A percentile compares a stretch with the other conserved stretches of the same genome.
These are phyloP conservation scores for Manihot esculenta DNA, from an alignment of 441 rosid genomes.

Conservation along the genomic window DNA sequence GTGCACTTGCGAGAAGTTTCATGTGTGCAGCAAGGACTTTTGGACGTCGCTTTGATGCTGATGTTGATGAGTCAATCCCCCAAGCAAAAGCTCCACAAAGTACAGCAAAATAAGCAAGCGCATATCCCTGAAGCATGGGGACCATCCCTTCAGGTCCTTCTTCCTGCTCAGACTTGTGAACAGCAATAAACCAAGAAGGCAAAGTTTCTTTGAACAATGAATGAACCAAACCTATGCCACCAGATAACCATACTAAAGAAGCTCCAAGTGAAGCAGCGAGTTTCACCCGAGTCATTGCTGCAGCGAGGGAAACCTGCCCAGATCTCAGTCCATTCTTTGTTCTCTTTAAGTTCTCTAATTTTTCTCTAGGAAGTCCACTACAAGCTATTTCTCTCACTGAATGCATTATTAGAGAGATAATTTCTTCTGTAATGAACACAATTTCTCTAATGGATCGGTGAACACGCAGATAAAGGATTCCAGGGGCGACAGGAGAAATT, in stretches of 20 bases:
- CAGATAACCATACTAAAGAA: constrained; percentile 83
- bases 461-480: constrained; percentile 78
- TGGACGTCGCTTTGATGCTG: constrained; percentile 74
- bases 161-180: constrained; percentile 54
- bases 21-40: constrained; percentile 71
- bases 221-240: constrained; percentile 73
- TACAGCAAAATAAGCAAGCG: constrained; percentile 83
- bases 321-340: constrained; percentile 65
- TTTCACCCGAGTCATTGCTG: constrained; percentile 73
- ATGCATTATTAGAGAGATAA: constrained; percentile 75
- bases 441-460: constrained; percentile 72
- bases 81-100: constrained; percentile 89
- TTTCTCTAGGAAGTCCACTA: constrained; percentile 52
- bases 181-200: constrained; percentile 92
- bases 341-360: constrained; percentile 58
- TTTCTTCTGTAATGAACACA: constrained; percentile 80
- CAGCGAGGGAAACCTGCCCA: constrained; percentile 77
- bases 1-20: constrained; percentile 77
- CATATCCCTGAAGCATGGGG: constrained; percentile 82
- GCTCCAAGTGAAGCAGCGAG: constrained; percentile 95
- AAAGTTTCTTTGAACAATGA: constrained; percentile 83
- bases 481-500: constrained; percentile 92
- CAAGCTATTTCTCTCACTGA: constrained; percentile 78
- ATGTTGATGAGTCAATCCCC: constrained; percentile 82
- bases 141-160: constrained; percentile 58